Percentiles rank a stretch among this genome's conserved stretches.
Conservation (phyloP, 2,329 filamentous ascomycete species). For the Penicillium italicum region DNA sequence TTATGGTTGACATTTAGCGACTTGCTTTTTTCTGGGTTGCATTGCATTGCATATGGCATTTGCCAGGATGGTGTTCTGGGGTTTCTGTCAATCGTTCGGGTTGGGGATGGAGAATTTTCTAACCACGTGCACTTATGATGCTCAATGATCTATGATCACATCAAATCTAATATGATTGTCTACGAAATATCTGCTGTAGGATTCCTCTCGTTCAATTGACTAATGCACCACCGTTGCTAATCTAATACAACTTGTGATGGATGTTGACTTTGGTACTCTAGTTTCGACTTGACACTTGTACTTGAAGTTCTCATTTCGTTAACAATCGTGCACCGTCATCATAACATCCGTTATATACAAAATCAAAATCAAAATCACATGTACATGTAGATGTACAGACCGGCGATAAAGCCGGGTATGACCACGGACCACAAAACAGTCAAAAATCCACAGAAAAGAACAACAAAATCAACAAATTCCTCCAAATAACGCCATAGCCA, state of each 20-base stretch:
- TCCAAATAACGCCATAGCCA: not conserved
- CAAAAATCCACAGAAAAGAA: not conserved
- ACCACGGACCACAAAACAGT: not conserved
- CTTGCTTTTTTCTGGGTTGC: not conserved
- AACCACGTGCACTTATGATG: slow-evolving; percentile 9
- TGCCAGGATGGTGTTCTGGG: not conserved
- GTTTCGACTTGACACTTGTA: not conserved
- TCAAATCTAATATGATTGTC: not conserved
- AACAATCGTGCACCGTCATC: slow-evolving; percentile 14
- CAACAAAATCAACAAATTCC: not conserved
- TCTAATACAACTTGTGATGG: not conserved
- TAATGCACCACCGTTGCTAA: not conserved
- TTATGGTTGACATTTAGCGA: not conserved
- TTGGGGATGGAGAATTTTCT: not conserved
- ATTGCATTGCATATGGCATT: slow-evolving; percentile 2
- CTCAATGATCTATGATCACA: slow-evolving; percentile 8
- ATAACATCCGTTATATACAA: slow-evolving; percentile 14
- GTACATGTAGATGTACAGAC: slow-evolving; percentile 2
- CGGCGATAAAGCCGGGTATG: not conserved
- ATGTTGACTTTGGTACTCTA: not conserved
- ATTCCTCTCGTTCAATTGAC: not conserved
- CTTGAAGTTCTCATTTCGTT: slow-evolving; percentile 2
- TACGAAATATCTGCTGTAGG: not conserved
- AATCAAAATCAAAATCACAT: not conserved
- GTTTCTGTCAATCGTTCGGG: not conserved